These are phyloP conservation scores for Inga laurina DNA, from an alignment of 306 rosid species.

Conservation along the genomic window DNA sequence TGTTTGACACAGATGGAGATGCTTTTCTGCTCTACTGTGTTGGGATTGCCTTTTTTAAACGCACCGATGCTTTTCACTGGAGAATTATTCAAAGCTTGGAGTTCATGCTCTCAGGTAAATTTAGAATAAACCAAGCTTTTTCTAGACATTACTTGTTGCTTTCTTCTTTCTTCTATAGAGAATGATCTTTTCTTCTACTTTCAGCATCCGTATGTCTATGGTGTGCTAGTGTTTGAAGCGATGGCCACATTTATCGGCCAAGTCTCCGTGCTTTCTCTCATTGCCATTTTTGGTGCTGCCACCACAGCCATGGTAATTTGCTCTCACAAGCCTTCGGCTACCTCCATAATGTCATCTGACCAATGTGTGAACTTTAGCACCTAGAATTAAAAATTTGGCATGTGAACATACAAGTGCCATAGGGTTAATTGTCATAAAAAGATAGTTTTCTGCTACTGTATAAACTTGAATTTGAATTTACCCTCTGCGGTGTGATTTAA, in stretches of 20 bases:
- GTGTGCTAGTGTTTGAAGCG: constrained; percentile 89
- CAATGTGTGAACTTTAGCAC: not conserved
- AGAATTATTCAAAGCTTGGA: constrained; percentile 93
- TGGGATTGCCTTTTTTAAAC: constrained; percentile 90
- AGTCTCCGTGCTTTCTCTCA: constrained; percentile 92
- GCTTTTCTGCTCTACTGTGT: constrained; percentile 94
- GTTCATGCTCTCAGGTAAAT: constrained; percentile 82
- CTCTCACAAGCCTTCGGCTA: constrained; percentile 33
- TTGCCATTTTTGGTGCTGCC: constrained; percentile 94
- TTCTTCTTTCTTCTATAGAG: constrained; percentile 6
- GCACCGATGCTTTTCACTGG: constrained; percentile 98
- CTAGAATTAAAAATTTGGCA: not conserved
- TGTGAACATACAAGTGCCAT: constrained; percentile 22
- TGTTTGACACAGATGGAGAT: constrained; percentile 76
- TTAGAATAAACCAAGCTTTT: constrained; percentile 21
- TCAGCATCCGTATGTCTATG: constrained; percentile 95
- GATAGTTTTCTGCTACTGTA: not conserved
- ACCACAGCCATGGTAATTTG: constrained; percentile 89
- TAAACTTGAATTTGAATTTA: not conserved
- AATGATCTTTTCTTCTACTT: constrained; percentile 38
- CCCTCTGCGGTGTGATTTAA: not conserved
- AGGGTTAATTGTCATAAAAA: constrained; percentile 27
- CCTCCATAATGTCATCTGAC: constrained; percentile 20
- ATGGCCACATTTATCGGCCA: constrained; percentile 92
- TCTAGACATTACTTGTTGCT: not conserved